Conservation (phyloP, 768 basidiomycete species). For the Leccinum obscurum region DNA sequence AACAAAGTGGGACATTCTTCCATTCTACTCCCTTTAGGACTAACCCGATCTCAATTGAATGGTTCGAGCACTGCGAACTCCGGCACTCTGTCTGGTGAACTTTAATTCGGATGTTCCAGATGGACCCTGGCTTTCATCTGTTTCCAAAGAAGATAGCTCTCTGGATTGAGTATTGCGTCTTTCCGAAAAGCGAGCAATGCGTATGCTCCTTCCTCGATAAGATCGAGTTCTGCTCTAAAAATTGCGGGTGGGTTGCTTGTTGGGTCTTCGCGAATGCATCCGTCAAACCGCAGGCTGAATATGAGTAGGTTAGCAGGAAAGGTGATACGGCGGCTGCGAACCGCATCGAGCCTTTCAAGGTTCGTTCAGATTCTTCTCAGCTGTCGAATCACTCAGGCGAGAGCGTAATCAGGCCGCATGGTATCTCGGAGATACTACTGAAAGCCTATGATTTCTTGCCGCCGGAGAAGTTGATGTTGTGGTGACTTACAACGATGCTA, state of each 20-base stretch:
- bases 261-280: conserved; percentile 10
- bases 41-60: conserved; percentile 6
- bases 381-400: background rate
- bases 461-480: conserved; percentile 48
- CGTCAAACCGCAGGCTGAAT: conserved; percentile 29
- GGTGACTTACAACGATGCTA: conserved; percentile 51
- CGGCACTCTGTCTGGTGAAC: background rate
- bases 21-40: conserved; percentile 9
- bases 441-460: conserved; percentile 44
- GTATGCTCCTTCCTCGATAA: background rate
- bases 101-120: background rate
- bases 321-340: conserved; percentile 9
- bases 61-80: background rate
- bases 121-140: background rate
- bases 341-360: conserved; percentile 31
- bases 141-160: background rate
- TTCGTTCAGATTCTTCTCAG: conserved; percentile 31
- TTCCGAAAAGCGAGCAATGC: conserved; percentile 3
- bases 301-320: conserved; percentile 39
- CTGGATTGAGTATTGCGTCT: background rate
- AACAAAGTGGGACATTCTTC: conserved; percentile 5
- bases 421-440: conserved; percentile 58
- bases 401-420: conserved; percentile 45
- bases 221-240: conserved; percentile 1
- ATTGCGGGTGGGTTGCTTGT: conserved; percentile 3